Evolutionary conservation across 2,329 filamentous ascomycete genomes (phyloP).

Genomic region (Phyllosticta citrichinensis): DNA sequence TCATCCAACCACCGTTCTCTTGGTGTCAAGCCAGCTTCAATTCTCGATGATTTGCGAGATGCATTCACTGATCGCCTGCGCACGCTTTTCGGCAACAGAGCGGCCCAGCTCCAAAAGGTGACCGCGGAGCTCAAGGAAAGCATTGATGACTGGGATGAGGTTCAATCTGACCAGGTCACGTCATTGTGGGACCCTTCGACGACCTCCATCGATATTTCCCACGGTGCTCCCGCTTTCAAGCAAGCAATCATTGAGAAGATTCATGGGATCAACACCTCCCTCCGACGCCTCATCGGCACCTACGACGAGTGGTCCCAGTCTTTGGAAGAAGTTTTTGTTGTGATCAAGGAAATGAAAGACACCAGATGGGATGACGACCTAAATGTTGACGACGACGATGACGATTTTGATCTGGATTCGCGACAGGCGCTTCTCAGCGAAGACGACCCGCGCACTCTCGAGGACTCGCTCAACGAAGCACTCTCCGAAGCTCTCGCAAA

Average conservation of each 20-base stretch:
- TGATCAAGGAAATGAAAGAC: conserved; percentile 55
- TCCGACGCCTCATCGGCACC: conserved; percentile 50
- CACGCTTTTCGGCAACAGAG: conserved; percentile 52
- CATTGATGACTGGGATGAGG: conserved; percentile 47
- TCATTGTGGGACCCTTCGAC: conserved; percentile 60
- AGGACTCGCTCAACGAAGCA: conserved; percentile 47
- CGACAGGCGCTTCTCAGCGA: conserved; percentile 59
- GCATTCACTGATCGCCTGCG: conserved; percentile 60
- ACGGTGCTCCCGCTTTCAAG: conserved; percentile 59
- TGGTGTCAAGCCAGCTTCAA: conserved; percentile 56
- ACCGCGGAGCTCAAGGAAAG: conserved; percentile 53
- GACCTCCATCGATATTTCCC: conserved; percentile 54
- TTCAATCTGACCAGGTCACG: conserved; percentile 32
- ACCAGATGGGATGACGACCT: conserved; percentile 69
- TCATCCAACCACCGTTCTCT: conserved; percentile 53
- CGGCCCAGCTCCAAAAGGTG: conserved; percentile 54
- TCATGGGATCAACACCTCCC: conserved; percentile 60
- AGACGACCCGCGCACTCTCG: conserved; percentile 58
- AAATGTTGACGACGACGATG: conserved; percentile 59
- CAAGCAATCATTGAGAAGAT: conserved; percentile 57
- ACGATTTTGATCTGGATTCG: conserved; percentile 59
- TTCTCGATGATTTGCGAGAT: conserved; percentile 59
- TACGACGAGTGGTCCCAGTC: conserved; percentile 67
- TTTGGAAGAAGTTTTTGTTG: conserved; percentile 54
- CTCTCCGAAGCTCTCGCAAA: conserved; percentile 48